Percentiles rank a stretch among this genome's conserved stretches.
These are phyloP conservation scores for Hericium alpestre DNA, from an alignment of 768 basidiomycete genomes.

Conservation along the genomic window DNA sequence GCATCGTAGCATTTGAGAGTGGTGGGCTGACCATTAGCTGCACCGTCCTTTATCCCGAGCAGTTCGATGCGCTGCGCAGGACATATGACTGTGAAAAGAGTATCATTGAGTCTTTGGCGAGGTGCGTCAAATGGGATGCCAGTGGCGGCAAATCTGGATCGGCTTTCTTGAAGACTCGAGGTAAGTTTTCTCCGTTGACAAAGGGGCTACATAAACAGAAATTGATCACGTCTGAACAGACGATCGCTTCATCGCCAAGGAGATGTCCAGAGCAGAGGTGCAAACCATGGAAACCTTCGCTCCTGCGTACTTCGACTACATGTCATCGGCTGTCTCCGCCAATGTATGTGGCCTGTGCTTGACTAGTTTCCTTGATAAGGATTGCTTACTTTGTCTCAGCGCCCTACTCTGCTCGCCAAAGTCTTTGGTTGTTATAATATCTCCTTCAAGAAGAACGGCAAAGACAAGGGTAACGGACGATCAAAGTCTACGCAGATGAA, in stretches of 20 bases:
- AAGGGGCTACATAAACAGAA: background rate
- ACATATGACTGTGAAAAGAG: constrained; percentile 92
- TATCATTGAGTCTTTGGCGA: constrained; percentile 85
- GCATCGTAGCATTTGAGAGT: constrained; percentile 69
- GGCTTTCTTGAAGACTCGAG: constrained; percentile 90
- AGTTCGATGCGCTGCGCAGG: constrained; percentile 86
- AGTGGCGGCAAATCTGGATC: constrained; percentile 95
- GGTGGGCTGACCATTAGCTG: constrained; percentile 86
- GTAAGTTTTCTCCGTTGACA: constrained; percentile 27
- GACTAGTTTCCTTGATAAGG: background rate
- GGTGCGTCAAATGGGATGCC: constrained; percentile 94
- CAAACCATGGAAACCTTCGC: constrained; percentile 96
- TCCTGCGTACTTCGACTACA: constrained; percentile 95
- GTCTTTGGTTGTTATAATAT: constrained; percentile 96
- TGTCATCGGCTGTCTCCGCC: constrained; percentile 84
- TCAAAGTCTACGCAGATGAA: constrained; percentile 88
- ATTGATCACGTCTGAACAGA: constrained; percentile 35
- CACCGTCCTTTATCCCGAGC: constrained; percentile 90
- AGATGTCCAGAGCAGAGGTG: constrained; percentile 81
- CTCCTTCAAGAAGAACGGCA: constrained; percentile 73
- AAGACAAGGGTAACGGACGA: constrained; percentile 53
- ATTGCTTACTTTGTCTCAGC: constrained; percentile 33
- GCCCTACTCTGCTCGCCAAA: constrained; percentile 90
- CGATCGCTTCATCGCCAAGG: constrained; percentile 97
- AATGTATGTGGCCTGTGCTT: constrained; percentile 41